Base-by-base conservation (phyloP, 139 green algal species). In the Picochlorum sp. region DNA sequence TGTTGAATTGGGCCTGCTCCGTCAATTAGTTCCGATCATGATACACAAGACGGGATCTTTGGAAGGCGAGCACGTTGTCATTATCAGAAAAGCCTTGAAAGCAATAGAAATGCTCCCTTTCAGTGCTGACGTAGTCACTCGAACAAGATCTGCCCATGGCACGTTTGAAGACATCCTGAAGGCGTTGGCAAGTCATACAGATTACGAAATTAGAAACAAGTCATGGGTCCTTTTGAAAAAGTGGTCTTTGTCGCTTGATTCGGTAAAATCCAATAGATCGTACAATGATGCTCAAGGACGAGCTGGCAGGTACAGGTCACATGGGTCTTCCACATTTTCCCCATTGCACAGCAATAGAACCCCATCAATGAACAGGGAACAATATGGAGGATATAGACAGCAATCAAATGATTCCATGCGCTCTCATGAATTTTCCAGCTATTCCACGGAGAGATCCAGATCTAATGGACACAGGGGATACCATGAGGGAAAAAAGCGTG, bases 131-230 rank as follows among this genome's bases (percentile, higher is more conserved):
- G 85, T 88, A 44, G 44, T 92, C 38, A 80, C 90, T 70, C 49
- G 66, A 11, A 77, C 71, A 5, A 71, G 79, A 49, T 80, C 74
- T n/a, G 86, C 83, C 7, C 85, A 92, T 47, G 88, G 88, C 63
- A 88, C 80, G 14, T 92, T 95, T 68, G 81, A 73, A 16, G 79
- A 91, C 67, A 60, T 88, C 30, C 77, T 95, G 49, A 60, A 74
- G 13, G 66, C 71, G 26, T 76, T 95, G 55, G 66, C 71, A 30
- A 66, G 56, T 31, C 74, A 78, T 64, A 20, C 54, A 1, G 86
- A 91, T 51, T 83, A 69, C 54, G 86, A 91, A 50, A 86, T 91
- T 49, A 63, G 81, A 44, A 73, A 63, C 20, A 79, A 72, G 50
- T 71, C 81, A 11, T 63, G 68, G 24, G 61, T 57, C 23, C 65